These are phyloP conservation scores for Hyphodiscus hymeniophilus DNA, from an alignment of 495 filamentous ascomycete species.

Conservation along the genomic window DNA sequence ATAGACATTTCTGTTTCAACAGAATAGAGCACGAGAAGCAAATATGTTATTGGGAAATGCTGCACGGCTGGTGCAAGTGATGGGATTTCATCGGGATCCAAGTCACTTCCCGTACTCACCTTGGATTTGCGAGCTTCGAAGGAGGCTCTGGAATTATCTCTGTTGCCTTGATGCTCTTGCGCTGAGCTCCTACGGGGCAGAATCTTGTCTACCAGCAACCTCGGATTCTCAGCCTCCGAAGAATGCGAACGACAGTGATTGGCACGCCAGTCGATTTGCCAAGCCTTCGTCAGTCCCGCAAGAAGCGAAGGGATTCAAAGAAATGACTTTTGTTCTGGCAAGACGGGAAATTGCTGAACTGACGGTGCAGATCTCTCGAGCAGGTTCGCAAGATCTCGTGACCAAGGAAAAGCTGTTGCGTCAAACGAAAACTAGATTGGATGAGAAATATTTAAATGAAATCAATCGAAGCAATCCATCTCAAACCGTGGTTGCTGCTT, in stretches of 20 bases:
- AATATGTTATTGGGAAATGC: conserved; percentile 11
- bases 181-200: conserved; percentile 12
- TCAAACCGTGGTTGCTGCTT: neutral
- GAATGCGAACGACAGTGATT: conserved; percentile 18
- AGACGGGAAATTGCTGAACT: conserved; percentile 1
- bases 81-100: conserved; percentile 22
- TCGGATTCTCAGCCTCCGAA: conserved; percentile 11
- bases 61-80: conserved; percentile 16
- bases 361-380: neutral
- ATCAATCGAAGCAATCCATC: neutral
- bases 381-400: conserved; percentile 1
- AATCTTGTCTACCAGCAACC: conserved; percentile 12
- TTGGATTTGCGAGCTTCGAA: conserved; percentile 20
- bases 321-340: conserved; percentile 14
- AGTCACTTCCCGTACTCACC: conserved; percentile 22
- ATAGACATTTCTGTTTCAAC: conserved; percentile 16
- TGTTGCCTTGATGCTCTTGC: conserved; percentile 12
- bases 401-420: neutral
- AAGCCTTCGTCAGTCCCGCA: conserved; percentile 12
- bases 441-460: conserved; percentile 1
- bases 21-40: conserved; percentile 14
- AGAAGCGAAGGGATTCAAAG: conserved; percentile 10
- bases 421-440: neutral
- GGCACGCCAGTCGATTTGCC: conserved; percentile 15
- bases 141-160: conserved; percentile 20